A percentile compares a stretch with the other conserved stretches of the same genome.
Evolutionary conservation across 2,329 filamentous ascomycete species (phyloP).

Genomic region (Hypoxylon sp.): DNA sequence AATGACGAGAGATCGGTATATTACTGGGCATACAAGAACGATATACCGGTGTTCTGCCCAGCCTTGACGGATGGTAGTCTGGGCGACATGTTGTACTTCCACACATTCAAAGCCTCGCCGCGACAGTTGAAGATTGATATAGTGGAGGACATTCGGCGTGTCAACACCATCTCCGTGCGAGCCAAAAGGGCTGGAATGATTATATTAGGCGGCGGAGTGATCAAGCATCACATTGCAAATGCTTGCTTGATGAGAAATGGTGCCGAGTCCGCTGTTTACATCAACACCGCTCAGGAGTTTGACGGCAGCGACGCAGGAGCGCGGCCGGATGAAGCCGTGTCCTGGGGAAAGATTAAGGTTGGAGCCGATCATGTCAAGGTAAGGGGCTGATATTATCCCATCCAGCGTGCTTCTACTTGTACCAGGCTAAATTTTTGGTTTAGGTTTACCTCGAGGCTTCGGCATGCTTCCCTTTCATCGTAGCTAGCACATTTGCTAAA

Average conservation of each 20-base stretch:
- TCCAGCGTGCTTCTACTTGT: background rate
- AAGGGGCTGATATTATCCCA: constrained; percentile 41
- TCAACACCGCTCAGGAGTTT: constrained; percentile 98
- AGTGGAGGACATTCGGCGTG: constrained; percentile 90
- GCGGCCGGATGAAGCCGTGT: constrained; percentile 94
- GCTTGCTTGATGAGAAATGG: constrained; percentile 98
- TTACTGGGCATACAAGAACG: constrained; percentile 97
- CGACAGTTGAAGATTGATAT: constrained; percentile 87
- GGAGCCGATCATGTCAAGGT: constrained; percentile 92
- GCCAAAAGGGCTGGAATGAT: constrained; percentile 95
- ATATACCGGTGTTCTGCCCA: constrained; percentile 97
- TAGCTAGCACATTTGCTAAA: constrained; percentile 75
- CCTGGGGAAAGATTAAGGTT: constrained; percentile 97
- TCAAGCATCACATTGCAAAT: constrained; percentile 99
- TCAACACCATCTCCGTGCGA: constrained; percentile 91
- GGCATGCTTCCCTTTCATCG: constrained; percentile 74
- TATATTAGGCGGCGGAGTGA: constrained; percentile 90
- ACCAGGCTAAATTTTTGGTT: constrained; percentile 27
- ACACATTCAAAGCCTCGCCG: constrained; percentile 92
- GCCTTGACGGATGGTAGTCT: constrained; percentile 94
- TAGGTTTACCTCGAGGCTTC: constrained; percentile 75
- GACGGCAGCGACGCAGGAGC: constrained; percentile 97
- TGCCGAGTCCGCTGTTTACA: constrained; percentile 95
- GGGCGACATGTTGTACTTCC: constrained; percentile 98
- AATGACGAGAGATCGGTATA: constrained; percentile 91